Evolutionary conservation across 1,284 basidiomycete genomes (phyloP), one percentile per base, ranked within the genome.

Genomic region (Baeospora myosura): DNA sequence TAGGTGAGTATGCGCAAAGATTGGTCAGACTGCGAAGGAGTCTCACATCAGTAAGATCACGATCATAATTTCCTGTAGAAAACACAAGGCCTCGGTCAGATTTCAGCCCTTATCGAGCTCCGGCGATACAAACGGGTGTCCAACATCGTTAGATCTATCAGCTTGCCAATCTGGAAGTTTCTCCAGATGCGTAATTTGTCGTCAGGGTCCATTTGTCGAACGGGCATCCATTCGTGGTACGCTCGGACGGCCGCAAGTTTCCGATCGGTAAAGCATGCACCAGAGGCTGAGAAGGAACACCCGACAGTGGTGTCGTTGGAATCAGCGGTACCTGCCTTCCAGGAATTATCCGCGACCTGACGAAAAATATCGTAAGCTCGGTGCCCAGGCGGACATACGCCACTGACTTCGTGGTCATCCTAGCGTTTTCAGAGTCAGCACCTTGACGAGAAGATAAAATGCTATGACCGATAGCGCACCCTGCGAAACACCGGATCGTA

Each of bases 191-290:
- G 65, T 10, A 81, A 67, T 49, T 76, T 68, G 52, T 83, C 78
- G 40, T 71, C 71, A 2, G 70, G 66, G 44, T 70, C 70, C 11
- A 82, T 76, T 54, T 81, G 78, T 5, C 78, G 68, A 45, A 83
- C 78, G 11, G 81, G 80, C 65, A 83, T 74, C 78, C 79, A 82
- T 51, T 81, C 78, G 52, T 80, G 78, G 55, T 81, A 84, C 0
- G 79, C 78, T 22, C 64, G 67, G 23, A 80, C 71, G 3, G 76
- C 79, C 30, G 78, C 74, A 1, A 77, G 57, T 57, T 81, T 81
- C 32, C 81, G 60, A 51, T 81, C 77, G 3, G 76, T 77, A 62
- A 81, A 80, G 51, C 72, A 76, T 22, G 72, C 69, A 2, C 71
- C 72, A 1, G 73, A 76, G 1, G 72, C 60, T 2, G 74, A 74